These are phyloP conservation scores for Microcos paniculata DNA, from an alignment of 345 rosid species.

Conservation along the genomic window DNA sequence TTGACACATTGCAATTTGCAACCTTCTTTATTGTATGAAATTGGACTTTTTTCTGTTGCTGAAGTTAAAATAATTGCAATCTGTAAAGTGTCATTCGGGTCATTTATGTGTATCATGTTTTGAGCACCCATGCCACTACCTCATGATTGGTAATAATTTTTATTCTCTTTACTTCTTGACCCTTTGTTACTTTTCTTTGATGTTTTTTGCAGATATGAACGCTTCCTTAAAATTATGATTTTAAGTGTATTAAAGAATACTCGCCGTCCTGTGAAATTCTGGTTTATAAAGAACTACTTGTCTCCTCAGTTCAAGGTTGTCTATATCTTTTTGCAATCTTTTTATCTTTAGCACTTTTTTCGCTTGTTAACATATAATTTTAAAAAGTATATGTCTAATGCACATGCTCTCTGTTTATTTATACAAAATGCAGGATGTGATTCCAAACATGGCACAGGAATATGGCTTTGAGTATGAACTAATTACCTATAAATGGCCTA, in stretches of 20 bases:
- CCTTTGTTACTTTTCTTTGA: constrained; percentile 10
- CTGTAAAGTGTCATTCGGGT: background rate
- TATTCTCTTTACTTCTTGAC: background rate
- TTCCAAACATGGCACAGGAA: constrained; percentile 92
- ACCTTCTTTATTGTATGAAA: background rate
- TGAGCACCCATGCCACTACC: background rate
- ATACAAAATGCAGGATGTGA: constrained; percentile 68
- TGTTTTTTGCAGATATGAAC: constrained; percentile 76
- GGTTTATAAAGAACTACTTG: constrained; percentile 99
- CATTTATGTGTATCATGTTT: background rate
- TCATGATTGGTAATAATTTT: background rate
- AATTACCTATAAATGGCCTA: constrained; percentile 96
- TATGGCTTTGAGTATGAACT: constrained; percentile 93
- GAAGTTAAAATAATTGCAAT: background rate
- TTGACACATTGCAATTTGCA: background rate
- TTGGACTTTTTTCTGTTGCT: background rate
- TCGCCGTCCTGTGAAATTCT: constrained; percentile 87
- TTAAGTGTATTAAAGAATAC: constrained; percentile 94
- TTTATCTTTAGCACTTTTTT: background rate
- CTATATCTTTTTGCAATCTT: background rate
- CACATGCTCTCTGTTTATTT: constrained; percentile 14
- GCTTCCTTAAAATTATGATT: constrained; percentile 96
- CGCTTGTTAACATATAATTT: background rate
- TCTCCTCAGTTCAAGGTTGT: constrained; percentile 97
- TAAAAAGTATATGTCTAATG: constrained; percentile 22